Evolutionary conservation across 768 basidiomycete species (phyloP).

Genomic region (Pisolithus orientalis): DNA sequence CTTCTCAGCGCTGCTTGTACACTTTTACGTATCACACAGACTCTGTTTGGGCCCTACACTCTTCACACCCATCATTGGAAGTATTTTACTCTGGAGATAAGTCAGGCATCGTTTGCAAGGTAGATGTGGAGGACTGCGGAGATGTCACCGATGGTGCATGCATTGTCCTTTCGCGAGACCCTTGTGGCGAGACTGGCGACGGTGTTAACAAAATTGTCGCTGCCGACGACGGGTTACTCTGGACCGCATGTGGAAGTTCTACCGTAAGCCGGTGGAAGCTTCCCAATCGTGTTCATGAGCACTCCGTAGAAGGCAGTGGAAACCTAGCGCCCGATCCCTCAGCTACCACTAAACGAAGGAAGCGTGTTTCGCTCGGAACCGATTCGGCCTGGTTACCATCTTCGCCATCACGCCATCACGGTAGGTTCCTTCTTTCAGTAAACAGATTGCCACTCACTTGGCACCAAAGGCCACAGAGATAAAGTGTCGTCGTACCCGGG

Average conservation of each 20-base stretch:
- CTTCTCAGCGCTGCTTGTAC: slow-evolving; percentile 84
- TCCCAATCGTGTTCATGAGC: slow-evolving; percentile 35
- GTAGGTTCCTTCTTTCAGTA: slow-evolving; percentile 8
- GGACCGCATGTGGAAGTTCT: slow-evolving; percentile 85
- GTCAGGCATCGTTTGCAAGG: slow-evolving; percentile 81
- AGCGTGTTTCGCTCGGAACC: slow-evolving; percentile 5
- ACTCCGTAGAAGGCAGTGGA: slow-evolving; percentile 8
- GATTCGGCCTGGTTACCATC: slow-evolving; percentile 13
- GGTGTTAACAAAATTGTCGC: slow-evolving; percentile 80
- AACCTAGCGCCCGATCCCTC: slow-evolving; percentile 11
- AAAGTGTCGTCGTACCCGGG: slow-evolving; percentile 40
- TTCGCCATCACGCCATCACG: slow-evolving; percentile 11
- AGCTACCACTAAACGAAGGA: slow-evolving; percentile 2
- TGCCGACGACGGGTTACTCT: slow-evolving; percentile 78
- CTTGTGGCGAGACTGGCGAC: slow-evolving; percentile 40
- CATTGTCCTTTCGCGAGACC: slow-evolving; percentile 69
- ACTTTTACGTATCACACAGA: slow-evolving; percentile 95
- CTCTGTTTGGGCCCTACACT: slow-evolving; percentile 90
- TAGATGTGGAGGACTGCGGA: slow-evolving; percentile 80
- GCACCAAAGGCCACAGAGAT: slow-evolving; percentile 14
- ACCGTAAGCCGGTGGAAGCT: slow-evolving; percentile 79
- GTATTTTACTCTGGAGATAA: slow-evolving; percentile 95
- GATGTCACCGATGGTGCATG: slow-evolving; percentile 90
- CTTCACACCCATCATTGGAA: slow-evolving; percentile 78
- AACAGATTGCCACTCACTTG: slow-evolving; percentile 6